These are phyloP conservation scores for Trichopus zeylanicus DNA, from an alignment of 116 monocot genomes.

Conservation along the genomic window DNA sequence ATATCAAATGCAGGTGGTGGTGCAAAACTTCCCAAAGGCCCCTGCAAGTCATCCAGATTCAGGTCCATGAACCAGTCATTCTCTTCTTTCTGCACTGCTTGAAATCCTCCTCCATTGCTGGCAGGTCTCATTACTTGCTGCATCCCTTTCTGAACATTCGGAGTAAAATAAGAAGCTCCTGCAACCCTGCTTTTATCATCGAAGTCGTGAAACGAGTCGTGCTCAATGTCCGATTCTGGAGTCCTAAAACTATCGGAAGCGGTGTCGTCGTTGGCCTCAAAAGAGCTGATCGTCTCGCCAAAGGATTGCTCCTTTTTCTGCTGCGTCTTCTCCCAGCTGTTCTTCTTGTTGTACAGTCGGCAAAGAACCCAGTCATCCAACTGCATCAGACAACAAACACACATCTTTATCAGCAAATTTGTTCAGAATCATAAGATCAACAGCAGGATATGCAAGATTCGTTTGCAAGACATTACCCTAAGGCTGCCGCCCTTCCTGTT, in stretches of 20 bases:
- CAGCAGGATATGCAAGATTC: background rate
- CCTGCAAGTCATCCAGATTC: constrained; percentile 48
- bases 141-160: background rate
- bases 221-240: constrained; percentile 35
- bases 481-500: constrained; percentile 26
- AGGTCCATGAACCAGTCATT: constrained; percentile 46
- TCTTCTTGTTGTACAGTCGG: constrained; percentile 54
- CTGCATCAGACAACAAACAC: constrained; percentile 8
- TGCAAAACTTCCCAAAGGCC: constrained; percentile 10
- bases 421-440: background rate
- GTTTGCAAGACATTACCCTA: constrained; percentile 19
- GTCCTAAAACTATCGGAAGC: constrained; percentile 25
- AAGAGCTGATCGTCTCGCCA: constrained; percentile 23
- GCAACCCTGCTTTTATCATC: background rate
- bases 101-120: background rate
- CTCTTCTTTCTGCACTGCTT: constrained; percentile 20
- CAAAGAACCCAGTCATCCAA: constrained; percentile 57
- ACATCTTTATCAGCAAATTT: background rate
- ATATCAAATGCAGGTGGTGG: constrained; percentile 10
- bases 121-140: background rate
- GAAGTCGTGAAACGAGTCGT: constrained; percentile 12
- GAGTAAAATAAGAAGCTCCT: background rate
- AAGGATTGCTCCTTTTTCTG: constrained; percentile 16
- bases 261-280: constrained; percentile 17
- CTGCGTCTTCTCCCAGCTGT: constrained; percentile 24